Evolutionary conservation across 495 filamentous ascomycete genomes (phyloP).

Genomic region (Talaromyces nanjingensis): DNA sequence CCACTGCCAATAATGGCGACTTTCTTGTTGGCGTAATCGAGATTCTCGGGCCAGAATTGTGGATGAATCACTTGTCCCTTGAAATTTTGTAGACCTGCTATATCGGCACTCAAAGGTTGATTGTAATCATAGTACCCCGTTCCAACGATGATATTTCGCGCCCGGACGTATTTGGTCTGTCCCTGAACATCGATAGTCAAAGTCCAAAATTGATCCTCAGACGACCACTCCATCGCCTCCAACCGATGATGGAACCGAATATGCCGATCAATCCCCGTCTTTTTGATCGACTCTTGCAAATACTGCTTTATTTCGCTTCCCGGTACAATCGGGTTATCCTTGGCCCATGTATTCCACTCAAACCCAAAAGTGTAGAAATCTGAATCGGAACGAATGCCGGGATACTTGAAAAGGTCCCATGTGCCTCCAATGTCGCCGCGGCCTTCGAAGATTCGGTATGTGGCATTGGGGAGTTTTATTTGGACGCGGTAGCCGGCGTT

Average conservation of each 20-base stretch:
- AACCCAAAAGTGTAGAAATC: constrained; percentile 64
- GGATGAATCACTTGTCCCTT: constrained; percentile 41
- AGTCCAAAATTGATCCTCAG: constrained; percentile 52
- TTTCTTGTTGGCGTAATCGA: constrained; percentile 43
- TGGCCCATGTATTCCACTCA: constrained; percentile 59
- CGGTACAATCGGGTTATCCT: constrained; percentile 51
- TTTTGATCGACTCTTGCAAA: constrained; percentile 48
- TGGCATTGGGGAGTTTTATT: constrained; percentile 44
- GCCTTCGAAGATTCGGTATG: constrained; percentile 56
- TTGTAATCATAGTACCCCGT: constrained; percentile 62
- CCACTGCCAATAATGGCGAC: constrained; percentile 52
- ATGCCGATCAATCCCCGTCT: constrained; percentile 54
- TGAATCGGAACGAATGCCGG: constrained; percentile 62
- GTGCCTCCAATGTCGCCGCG: constrained; percentile 58
- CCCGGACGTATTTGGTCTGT: constrained; percentile 34
- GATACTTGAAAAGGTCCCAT: constrained; percentile 68
- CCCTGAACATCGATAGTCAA: constrained; percentile 46
- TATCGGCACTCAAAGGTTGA: constrained; percentile 44
- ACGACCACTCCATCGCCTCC: constrained; percentile 51
- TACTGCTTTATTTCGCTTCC: constrained; percentile 55
- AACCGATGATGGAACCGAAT: constrained; percentile 57
- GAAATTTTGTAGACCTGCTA: constrained; percentile 34
- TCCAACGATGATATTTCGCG: constrained; percentile 53
- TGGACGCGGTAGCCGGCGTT: constrained; percentile 68
- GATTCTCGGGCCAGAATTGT: constrained; percentile 46